A percentile compares a stretch with the other conserved stretches of the same genome.
phyloP scores from a whole-genome alignment of 2,329 filamentous ascomycete genomes.

The Aspergillus hiratsukae region DNA sequence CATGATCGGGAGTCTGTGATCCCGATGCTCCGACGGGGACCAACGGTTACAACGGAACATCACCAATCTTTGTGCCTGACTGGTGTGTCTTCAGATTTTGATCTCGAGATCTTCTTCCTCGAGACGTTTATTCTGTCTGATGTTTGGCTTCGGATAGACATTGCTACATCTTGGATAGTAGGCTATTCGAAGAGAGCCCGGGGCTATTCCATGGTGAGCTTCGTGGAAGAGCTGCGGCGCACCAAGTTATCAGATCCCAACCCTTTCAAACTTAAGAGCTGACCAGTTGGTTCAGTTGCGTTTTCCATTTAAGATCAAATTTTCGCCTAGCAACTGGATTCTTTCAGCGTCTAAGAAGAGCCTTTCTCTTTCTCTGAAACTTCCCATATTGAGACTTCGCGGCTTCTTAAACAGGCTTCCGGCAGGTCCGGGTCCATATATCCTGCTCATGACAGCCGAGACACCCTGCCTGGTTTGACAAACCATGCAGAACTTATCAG shows the following conservation, averaged over 20 bases:
- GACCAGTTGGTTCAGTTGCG: too few relatives aligned
- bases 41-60: not conserved
- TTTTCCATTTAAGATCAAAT: not conserved
- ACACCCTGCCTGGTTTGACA: not conserved
- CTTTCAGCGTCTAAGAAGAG: not conserved
- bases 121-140: not conserved
- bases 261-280: not conserved
- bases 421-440: not conserved
- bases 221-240: not conserved
- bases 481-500: slow-evolving; percentile 14
- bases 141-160: not conserved
- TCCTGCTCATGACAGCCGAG: not conserved
- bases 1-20: not conserved
- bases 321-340: not conserved
- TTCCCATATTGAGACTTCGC: not conserved
- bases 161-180: not conserved
- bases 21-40: not conserved
- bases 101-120: not conserved
- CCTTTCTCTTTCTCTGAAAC: not conserved
- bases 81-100: not conserved
- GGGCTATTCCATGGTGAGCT: not conserved
- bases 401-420: not conserved
- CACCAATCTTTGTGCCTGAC: not conserved
- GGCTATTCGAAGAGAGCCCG: not conserved
- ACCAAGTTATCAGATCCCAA: not conserved